Conservation (phyloP, 371 early-diverging fungal genomes). For the Rhizomucor pusillus region DNA sequence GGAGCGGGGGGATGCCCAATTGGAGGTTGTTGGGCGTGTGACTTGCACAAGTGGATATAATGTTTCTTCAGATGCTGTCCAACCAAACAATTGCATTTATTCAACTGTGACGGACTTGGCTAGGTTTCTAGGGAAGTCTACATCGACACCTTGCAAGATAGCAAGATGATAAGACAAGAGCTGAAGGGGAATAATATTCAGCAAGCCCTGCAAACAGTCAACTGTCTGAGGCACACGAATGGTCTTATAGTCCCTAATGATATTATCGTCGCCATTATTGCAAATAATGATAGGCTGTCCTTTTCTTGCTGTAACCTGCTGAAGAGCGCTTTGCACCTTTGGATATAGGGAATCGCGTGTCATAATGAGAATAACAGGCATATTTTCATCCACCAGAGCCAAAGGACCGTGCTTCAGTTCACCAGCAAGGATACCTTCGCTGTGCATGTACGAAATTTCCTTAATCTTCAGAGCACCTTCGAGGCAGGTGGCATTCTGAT, state of each 20-base stretch:
- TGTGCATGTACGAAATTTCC: constrained; percentile 98
- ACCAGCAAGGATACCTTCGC: constrained; percentile 97
- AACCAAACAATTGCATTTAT: constrained; percentile 42
- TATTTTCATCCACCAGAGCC: constrained; percentile 96
- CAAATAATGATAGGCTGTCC: constrained; percentile 97
- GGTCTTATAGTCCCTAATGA: constrained; percentile 60
- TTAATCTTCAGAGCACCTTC: constrained; percentile 99
- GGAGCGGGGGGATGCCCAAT: too few species aligned
- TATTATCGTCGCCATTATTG: constrained; percentile 73
- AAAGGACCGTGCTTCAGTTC: constrained; percentile 99
- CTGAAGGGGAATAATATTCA: constrained; percentile 96
- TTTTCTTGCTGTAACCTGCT: constrained; percentile 95
- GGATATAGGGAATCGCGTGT: constrained; percentile 32
- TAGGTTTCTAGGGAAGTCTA: constrained; percentile 98
- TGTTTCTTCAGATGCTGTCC: too few species aligned
- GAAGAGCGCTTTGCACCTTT: constrained; percentile 92
- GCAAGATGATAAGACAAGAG: constrained; percentile 96
- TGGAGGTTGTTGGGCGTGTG: too few species aligned
- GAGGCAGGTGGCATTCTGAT: constrained; percentile 96
- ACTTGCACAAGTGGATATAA: too few species aligned
- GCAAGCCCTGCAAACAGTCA: constrained; percentile 78
- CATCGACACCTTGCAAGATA: constrained; percentile 89
- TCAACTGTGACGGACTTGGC: constrained; percentile 89
- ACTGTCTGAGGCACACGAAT: constrained; percentile 92
- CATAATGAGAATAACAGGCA: constrained; percentile 78